phyloP scores from a whole-genome alignment of 1,139 yeast genomes.

The Casaregolazyma lundiana region DNA sequence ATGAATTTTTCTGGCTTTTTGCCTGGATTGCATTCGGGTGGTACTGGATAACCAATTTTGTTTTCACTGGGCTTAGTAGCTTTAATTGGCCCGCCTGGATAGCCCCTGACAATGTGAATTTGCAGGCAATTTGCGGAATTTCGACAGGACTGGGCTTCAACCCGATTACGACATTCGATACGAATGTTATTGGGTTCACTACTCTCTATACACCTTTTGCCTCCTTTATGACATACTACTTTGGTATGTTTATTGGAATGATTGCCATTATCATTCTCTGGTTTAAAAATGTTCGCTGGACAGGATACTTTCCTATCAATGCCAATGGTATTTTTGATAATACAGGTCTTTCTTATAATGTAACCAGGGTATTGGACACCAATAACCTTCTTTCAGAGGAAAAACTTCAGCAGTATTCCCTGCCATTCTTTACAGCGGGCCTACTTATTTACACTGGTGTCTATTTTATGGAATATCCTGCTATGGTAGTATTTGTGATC shows the following conservation, averaged over 20 bases:
- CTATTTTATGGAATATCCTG: slow-evolving; percentile 55
- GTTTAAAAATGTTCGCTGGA: slow-evolving; percentile 46
- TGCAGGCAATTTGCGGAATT: slow-evolving; percentile 54
- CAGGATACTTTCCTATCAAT: slow-evolving; percentile 52
- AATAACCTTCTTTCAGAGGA: slow-evolving; percentile 35
- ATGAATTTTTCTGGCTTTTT: slow-evolving; percentile 40
- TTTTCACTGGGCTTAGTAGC: slow-evolving; percentile 45
- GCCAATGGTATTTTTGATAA: slow-evolving; percentile 46
- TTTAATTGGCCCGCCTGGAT: slow-evolving; percentile 67
- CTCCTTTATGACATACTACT: slow-evolving; percentile 38
- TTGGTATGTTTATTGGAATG: slow-evolving; percentile 42
- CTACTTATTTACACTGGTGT: slow-evolving; percentile 52
- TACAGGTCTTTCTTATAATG: slow-evolving; percentile 42
- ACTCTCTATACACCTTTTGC: slow-evolving; percentile 43
- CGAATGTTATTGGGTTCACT: slow-evolving; percentile 37
- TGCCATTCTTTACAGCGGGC: slow-evolving; percentile 59
- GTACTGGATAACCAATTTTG: slow-evolving; percentile 53
- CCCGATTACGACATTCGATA: slow-evolving; percentile 50
- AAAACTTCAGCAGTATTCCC: slow-evolving; percentile 34
- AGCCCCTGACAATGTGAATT: slow-evolving; percentile 47
- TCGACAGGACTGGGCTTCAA: slow-evolving; percentile 50
- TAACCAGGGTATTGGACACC: slow-evolving; percentile 37
- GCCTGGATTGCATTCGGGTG: slow-evolving; percentile 43
- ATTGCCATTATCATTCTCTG: slow-evolving; percentile 39
- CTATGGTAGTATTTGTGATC: slow-evolving; percentile 44